phyloP scores from a whole-genome alignment of 352 stramenopile species.

The Pythium periplocum region DNA sequence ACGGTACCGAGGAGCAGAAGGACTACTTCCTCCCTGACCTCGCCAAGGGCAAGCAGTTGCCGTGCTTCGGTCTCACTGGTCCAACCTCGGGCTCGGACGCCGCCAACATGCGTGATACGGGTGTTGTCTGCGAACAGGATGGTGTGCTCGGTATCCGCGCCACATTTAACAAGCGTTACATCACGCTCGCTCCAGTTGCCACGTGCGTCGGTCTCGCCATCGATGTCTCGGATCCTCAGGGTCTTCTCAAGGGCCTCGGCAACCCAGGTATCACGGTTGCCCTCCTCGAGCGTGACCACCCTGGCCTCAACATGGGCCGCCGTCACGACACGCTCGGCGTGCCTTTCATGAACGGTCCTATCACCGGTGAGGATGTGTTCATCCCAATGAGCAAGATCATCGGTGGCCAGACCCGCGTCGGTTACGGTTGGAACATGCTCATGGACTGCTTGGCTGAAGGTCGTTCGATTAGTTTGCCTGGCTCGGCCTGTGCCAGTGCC shows the following conservation, averaged over 20 bases:
- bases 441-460: constrained; percentile 98
- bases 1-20: constrained; percentile 96
- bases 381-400: constrained; percentile 98
- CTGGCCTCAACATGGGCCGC: constrained; percentile 92
- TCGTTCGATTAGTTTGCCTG: constrained; percentile 95
- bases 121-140: constrained; percentile 91
- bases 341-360: constrained; percentile 98
- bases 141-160: constrained; percentile 95
- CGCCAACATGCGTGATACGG: constrained; percentile 92
- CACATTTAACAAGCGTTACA: constrained; percentile 99
- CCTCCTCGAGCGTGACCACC: constrained; percentile 93
- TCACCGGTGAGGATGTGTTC: constrained; percentile 96
- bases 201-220: constrained; percentile 96
- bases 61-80: constrained; percentile 96
- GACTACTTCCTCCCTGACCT: constrained; percentile 93
- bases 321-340: constrained; percentile 94
- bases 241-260: constrained; percentile 91
- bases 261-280: constrained; percentile 95
- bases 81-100: constrained; percentile 94
- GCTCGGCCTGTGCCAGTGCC: constrained; percentile 89
- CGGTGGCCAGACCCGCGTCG: constrained; percentile 93
- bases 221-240: constrained; percentile 94
- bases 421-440: constrained; percentile 99
- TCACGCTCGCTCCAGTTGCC: constrained; percentile 96
- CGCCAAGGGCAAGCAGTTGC: constrained; percentile 93